phyloP scores from a whole-genome alignment of 306 rosid genomes.

The Inga leiocalycina region DNA sequence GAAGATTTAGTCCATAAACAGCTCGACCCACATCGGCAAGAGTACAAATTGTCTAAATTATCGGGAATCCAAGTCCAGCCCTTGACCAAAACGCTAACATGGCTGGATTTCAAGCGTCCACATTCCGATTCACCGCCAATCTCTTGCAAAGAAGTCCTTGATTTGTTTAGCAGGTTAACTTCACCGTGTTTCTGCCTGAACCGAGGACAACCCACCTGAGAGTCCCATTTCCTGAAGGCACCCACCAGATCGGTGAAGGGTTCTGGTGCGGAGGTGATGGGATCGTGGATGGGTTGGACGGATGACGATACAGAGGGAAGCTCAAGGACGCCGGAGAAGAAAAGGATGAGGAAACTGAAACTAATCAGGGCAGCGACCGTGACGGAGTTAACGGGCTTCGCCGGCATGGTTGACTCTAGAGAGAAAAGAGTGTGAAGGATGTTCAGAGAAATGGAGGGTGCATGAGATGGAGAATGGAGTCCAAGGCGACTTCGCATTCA shows the following conservation, averaged over 20 bases:
- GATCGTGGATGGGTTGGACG: conserved; percentile 31
- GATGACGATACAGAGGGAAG: conserved; percentile 50
- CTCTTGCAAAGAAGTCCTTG: conserved; percentile 49
- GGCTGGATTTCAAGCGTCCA: conserved; percentile 40
- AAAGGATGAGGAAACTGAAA: conserved; percentile 50
- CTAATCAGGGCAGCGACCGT: conserved; percentile 49
- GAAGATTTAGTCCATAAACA: conserved; percentile 75
- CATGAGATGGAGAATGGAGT: not conserved
- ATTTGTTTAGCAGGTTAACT: conserved; percentile 1
- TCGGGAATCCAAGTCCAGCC: conserved; percentile 89
- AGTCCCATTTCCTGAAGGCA: conserved; percentile 67
- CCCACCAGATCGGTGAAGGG: conserved; percentile 52
- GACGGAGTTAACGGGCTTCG: conserved; percentile 50
- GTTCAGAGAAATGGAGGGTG: not conserved
- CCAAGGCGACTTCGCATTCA: not conserved
- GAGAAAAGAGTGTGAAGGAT: not conserved
- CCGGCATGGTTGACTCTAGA: conserved; percentile 41
- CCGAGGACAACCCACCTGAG: conserved; percentile 57
- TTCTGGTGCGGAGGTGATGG: conserved; percentile 35
- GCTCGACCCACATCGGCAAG: conserved; percentile 65
- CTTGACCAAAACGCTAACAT: conserved; percentile 63
- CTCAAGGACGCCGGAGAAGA: conserved; percentile 55
- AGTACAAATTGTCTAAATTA: conserved; percentile 68
- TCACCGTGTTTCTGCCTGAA: conserved; percentile 44
- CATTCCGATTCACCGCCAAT: conserved; percentile 42